Base-by-base conservation (phyloP, 2,329 filamentous ascomycete genomes). In the Exophiala sideris region DNA sequence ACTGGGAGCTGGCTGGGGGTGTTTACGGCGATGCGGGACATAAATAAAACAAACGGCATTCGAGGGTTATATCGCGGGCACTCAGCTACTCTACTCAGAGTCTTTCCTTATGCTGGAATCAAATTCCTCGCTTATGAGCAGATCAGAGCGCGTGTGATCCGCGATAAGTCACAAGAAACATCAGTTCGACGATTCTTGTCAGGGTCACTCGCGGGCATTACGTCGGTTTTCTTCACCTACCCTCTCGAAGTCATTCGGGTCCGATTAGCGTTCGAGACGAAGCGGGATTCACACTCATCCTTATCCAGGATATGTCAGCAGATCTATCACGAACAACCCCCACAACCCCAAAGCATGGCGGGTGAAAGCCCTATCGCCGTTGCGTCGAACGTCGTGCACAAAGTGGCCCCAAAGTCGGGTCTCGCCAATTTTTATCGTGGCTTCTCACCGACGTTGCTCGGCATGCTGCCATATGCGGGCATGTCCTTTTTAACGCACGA, bases 81-180 rank as follows among this genome's bases (percentile, higher is more conserved):
- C 70, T 96, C 91, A 3, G 94, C 91, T 2, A 99, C 94, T 0
- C 77, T 99, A 2, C 79, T 97, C 48, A 86, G 94, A 60, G 95
- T 99, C 59, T 99, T 97, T 65, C 94, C 94, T 5, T 99, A 99
- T 70, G 94, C 92, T 12, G 92, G 89, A 42, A 96, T 97, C 73
- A 99, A 99, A 68, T 99, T 99, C 67, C 82, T 99, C 39, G 91
- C 92, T 42, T 99, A 99, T 75, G 94, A 99, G 71, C 94, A 99
- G 72, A 89, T 96, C 61, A 88, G 94, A 56, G 83, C 87, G 10
- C 66, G 85, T 11, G 67, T 97, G 32, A 97, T 99, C 57, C 82
- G 81, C 1, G 76, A 73, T 35, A 82, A 78, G 48, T 76, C 85
- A 5, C 80, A 95, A 54, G 94, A 99, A 70, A 97, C 92, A 0